Percentiles rank a stretch among this genome's conserved stretches.
Conservation (phyloP, 2,329 filamentous ascomycete species). For the Fusarium nurragi region DNA sequence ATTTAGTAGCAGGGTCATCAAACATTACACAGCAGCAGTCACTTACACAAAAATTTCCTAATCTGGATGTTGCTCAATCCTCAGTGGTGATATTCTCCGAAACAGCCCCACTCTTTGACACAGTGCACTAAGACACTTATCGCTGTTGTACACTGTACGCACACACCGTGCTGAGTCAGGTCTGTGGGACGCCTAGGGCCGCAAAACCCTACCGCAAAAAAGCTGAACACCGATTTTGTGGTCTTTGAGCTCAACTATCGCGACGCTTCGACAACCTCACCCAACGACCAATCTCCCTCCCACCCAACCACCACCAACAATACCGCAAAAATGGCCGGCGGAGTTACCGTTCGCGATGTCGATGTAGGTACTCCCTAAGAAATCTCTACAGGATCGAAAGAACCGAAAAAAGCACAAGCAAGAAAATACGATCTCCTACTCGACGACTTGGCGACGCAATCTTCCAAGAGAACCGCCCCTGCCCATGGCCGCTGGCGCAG, state of each 20-base stretch:
- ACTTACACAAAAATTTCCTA: constrained; percentile 24
- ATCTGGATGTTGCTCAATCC: constrained; percentile 1
- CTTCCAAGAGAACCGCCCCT: constrained; percentile 40
- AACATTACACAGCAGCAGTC: background rate
- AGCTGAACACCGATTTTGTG: constrained; percentile 38
- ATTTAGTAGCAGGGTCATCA: background rate
- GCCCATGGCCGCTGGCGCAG: constrained; percentile 37
- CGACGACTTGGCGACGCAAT: constrained; percentile 46
- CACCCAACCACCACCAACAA: constrained; percentile 44
- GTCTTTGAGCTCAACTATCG: constrained; percentile 35
- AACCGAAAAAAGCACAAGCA: constrained; percentile 10
- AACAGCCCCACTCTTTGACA: background rate
- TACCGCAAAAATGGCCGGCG: constrained; percentile 80
- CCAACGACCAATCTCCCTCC: constrained; percentile 45
- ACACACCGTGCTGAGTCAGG: constrained; percentile 35
- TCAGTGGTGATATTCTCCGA: background rate
- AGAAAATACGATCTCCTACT: constrained; percentile 23
- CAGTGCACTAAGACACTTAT: background rate
- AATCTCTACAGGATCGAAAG: constrained; percentile 22
- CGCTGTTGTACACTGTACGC: fast-evolving
- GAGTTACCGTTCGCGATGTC: constrained; percentile 85
- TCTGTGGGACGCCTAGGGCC: constrained; percentile 43
- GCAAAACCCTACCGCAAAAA: constrained; percentile 46
- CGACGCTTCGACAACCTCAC: constrained; percentile 46
- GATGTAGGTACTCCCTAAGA: constrained; percentile 70